Conservation (phyloP, 805 yeast species). For the Yamadazyma laniorum region DNA sequence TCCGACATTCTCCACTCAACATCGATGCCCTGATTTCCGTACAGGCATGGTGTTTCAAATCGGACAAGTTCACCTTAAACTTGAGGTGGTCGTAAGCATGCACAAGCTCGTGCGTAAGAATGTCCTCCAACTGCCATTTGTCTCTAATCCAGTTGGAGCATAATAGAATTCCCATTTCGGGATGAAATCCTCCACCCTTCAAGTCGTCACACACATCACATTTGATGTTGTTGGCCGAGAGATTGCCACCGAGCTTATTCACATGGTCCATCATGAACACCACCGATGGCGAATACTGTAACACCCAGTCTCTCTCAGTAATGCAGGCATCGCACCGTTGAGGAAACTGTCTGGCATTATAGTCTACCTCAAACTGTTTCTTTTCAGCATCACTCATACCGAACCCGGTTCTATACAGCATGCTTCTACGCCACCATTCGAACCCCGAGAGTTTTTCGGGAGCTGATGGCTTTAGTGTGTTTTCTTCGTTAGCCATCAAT, state of each 20-base stretch:
- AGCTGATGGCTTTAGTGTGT: conserved; percentile 20
- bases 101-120: conserved; percentile 86
- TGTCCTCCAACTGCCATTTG: conserved; percentile 84
- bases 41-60: conserved; percentile 92
- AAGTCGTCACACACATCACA: conserved; percentile 86
- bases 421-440: conserved; percentile 78
- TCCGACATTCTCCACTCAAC: conserved; percentile 91
- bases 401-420: conserved; percentile 68
- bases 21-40: conserved; percentile 93
- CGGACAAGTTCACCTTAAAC: conserved; percentile 81
- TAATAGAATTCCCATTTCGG: conserved; percentile 78
- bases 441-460: conserved; percentile 48
- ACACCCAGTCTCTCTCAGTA: conserved; percentile 75
- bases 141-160: conserved; percentile 80
- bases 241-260: conserved; percentile 54
- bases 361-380: conserved; percentile 57
- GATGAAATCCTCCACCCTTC: conserved; percentile 88
- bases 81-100: conserved; percentile 91
- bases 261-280: conserved; percentile 85
- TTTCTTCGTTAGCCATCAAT: conserved; percentile 3
- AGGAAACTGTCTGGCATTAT: conserved; percentile 39
- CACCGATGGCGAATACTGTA: conserved; percentile 80
- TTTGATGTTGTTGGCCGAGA: conserved; percentile 52
- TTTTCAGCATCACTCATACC: conserved; percentile 56
- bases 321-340: conserved; percentile 68